Conservation (phyloP, 1,139 yeast genomes). For the Arxiozyma bovina region DNA sequence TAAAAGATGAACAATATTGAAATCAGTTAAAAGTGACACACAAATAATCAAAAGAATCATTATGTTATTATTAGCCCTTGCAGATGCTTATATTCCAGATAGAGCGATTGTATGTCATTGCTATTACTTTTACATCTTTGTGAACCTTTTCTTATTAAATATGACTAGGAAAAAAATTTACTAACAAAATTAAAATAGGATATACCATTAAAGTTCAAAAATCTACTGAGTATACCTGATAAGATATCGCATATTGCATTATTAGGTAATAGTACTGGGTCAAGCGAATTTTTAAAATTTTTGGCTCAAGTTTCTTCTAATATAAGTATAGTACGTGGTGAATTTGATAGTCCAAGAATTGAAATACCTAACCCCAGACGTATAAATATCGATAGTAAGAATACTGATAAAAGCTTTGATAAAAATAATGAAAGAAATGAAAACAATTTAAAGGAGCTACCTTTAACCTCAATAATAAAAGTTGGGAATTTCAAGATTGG, state of each 20-base stretch:
- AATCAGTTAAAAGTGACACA: too few relatives aligned
- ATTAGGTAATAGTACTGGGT: slow-evolving; percentile 75
- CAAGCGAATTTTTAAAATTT: slow-evolving; percentile 53
- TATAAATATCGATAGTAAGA: slow-evolving; percentile 22
- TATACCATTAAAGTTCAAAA: slow-evolving; percentile 49
- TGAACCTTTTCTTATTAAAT: background rate
- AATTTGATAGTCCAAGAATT: slow-evolving; percentile 40
- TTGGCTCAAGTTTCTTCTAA: slow-evolving; percentile 62
- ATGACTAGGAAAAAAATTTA: background rate
- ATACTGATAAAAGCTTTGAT: slow-evolving; percentile 38
- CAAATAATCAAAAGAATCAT: background rate
- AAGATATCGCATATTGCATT: slow-evolving; percentile 80
- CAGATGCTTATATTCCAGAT: slow-evolving; percentile 85
- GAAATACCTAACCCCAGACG: slow-evolving; percentile 24
- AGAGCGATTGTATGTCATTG: slow-evolving; percentile 47
- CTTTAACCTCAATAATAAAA: slow-evolving; percentile 55
- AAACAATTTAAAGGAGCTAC: slow-evolving; percentile 38
- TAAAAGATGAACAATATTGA: too few relatives aligned
- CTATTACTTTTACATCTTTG: background rate
- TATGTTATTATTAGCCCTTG: slow-evolving; percentile 84
- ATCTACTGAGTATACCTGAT: slow-evolving; percentile 60
- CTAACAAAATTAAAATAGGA: slow-evolving; percentile 25
- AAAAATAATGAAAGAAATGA: background rate
- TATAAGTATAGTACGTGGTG: slow-evolving; percentile 74
- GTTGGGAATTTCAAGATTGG: slow-evolving; percentile 75